A percentile compares a stretch with the other conserved stretches of the same genome.
phyloP scores from a whole-genome alignment of 139 green algal genomes.

The Gonium pectorale region DNA sequence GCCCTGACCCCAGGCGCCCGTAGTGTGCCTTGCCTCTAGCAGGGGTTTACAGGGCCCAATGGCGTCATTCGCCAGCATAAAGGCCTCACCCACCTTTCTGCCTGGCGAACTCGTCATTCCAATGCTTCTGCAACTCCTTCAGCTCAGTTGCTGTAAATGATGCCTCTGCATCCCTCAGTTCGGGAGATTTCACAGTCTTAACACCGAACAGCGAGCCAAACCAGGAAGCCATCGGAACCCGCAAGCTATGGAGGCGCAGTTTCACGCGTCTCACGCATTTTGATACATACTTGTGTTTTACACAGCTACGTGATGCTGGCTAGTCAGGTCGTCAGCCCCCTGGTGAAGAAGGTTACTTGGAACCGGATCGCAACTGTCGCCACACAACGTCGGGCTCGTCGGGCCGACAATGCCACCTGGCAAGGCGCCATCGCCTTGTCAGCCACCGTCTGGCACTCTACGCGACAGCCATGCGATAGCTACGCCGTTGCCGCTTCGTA shows the following conservation, averaged over 20 bases:
- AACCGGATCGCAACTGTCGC: not conserved
- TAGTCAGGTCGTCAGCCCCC: not conserved
- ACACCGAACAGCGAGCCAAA: not conserved
- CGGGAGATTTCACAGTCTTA: conserved; percentile 6
- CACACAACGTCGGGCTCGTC: not conserved
- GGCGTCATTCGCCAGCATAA: too few species aligned
- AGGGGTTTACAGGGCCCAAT: too few species aligned
- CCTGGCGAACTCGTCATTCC: not conserved
- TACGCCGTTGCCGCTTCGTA: too few species aligned
- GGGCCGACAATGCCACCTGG: not conserved
- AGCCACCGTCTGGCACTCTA: too few species aligned
- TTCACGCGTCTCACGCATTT: not conserved
- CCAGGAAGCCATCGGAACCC: not conserved
- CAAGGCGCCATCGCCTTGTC: too few species aligned
- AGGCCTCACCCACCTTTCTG: conserved; percentile 5
- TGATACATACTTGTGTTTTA: not conserved
- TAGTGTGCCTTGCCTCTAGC: not conserved
- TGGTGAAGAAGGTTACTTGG: not conserved
- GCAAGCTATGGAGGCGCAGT: not conserved
- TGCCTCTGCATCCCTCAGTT: conserved; percentile 14
- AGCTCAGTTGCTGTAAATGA: not conserved
- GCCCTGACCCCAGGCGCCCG: too few species aligned
- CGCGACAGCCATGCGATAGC: too few species aligned
- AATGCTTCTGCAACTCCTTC: not conserved
- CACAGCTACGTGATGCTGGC: not conserved